Percentiles rank a stretch among this genome's conserved stretches.
phyloP scores from a whole-genome alignment of 139 green algal genomes.

The Marvania coccoides region DNA sequence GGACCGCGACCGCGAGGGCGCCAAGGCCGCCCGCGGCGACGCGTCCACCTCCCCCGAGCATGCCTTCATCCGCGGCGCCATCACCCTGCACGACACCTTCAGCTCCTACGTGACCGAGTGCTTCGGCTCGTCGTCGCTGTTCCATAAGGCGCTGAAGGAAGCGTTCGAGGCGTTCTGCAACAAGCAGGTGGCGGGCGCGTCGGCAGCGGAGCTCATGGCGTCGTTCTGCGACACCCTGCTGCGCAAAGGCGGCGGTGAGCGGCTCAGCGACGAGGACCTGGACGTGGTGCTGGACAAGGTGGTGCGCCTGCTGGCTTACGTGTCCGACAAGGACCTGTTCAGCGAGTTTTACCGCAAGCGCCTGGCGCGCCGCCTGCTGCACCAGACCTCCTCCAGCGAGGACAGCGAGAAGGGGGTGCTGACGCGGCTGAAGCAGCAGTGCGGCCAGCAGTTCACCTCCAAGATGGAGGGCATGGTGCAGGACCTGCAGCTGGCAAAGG shows the following conservation, averaged over 20 bases:
- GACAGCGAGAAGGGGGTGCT: constrained; percentile 94
- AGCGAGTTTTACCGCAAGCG: constrained; percentile 97
- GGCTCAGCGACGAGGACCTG: constrained; percentile 89
- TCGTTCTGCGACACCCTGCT: constrained; percentile 96
- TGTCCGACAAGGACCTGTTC: constrained; percentile 91
- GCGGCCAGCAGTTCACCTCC: constrained; percentile 82
- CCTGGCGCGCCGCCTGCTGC: constrained; percentile 52
- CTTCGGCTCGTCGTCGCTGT: constrained; percentile 71
- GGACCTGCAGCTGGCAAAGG: constrained; percentile 77
- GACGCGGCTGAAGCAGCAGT: constrained; percentile 97
- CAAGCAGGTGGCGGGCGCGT: constrained; percentile 81
- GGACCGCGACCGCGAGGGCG: constrained; percentile 55
- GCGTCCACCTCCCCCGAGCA: constrained; percentile 56
- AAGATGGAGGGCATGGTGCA: constrained; percentile 97
- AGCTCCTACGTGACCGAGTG: constrained; percentile 43
- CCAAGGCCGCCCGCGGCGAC: neutral
- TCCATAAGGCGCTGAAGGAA: constrained; percentile 98
- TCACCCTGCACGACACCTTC: constrained; percentile 96
- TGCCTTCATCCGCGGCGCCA: constrained; percentile 80
- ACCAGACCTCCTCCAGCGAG: constrained; percentile 48
- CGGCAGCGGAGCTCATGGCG: constrained; percentile 93
- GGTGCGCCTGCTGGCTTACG: constrained; percentile 95
- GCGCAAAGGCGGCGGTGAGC: constrained; percentile 88
- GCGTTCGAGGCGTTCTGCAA: constrained; percentile 99
- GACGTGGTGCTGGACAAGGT: constrained; percentile 96